Percentiles rank a stretch among this genome's conserved stretches.
Evolutionary conservation across 2,329 filamentous ascomycete species (phyloP).

Genomic region (Aureobasidium zeae): DNA sequence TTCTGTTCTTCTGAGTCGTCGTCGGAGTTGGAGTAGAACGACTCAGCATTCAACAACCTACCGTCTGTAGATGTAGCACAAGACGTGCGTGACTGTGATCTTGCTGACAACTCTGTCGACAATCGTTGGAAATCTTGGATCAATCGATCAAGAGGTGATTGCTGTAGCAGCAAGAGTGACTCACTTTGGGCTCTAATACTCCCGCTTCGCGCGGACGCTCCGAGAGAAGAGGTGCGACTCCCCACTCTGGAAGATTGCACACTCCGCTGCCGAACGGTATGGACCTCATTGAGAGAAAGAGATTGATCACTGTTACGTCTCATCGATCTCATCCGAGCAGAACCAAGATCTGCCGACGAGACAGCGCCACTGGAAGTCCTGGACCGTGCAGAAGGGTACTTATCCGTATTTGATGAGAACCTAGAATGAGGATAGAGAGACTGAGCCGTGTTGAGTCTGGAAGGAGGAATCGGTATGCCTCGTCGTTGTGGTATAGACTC

Average conservation of each 20-base stretch:
- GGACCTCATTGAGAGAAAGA: too few species aligned
- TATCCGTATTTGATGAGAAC: not conserved
- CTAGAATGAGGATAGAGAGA: not conserved
- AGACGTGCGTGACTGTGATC: not conserved
- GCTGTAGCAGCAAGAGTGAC: conserved; percentile 18
- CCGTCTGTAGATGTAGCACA: conserved; percentile 1
- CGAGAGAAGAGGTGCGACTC: not conserved
- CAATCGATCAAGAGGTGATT: conserved; percentile 27
- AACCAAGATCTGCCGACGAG: not conserved
- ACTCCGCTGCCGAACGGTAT: not conserved
- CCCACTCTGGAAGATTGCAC: not conserved
- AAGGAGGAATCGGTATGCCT: not conserved
- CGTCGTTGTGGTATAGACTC: not conserved
- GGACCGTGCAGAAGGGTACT: not conserved
- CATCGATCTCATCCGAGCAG: not conserved
- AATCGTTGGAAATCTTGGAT: conserved; percentile 25
- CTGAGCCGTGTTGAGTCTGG: not conserved
- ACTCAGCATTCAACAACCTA: not conserved
- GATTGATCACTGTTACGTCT: too few species aligned
- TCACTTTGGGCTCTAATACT: not conserved
- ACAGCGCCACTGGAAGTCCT: not conserved
- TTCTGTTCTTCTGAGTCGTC: not conserved
- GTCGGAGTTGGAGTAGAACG: conserved; percentile 4
- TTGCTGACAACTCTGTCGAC: conserved; percentile 13
- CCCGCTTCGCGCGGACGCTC: not conserved